phyloP scores from a whole-genome alignment of 176 grass and related monocot species.

The Musa schizocarpa region DNA sequence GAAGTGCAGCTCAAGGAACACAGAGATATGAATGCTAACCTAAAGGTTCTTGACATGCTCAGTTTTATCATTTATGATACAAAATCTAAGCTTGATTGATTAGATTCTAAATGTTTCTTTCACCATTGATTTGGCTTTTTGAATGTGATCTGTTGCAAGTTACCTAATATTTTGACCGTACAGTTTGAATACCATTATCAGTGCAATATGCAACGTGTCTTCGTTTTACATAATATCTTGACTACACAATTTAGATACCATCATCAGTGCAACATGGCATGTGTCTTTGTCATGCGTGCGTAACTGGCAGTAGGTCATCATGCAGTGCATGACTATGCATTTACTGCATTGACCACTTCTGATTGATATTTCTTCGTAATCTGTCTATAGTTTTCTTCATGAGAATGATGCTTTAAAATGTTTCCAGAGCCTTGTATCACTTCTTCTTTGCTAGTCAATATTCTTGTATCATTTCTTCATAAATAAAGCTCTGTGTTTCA shows the following conservation, averaged over 20 bases:
- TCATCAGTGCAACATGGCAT: too few relatives aligned
- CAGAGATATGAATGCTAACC: constrained; percentile 29
- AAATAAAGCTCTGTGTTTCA: neutral
- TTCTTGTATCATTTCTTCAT: neutral
- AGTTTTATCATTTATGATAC: neutral
- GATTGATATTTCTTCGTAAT: too few relatives aligned
- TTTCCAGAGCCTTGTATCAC: too few relatives aligned
- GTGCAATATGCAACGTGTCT: neutral
- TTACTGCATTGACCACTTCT: too few relatives aligned
- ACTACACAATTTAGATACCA: too few relatives aligned
- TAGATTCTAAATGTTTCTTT: neutral
- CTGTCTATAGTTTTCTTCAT: too few relatives aligned
- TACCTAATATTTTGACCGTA: neutral
- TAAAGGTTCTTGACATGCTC: constrained; percentile 36
- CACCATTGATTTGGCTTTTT: neutral
- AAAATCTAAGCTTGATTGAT: neutral
- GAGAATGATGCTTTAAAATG: too few relatives aligned
- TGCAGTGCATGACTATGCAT: too few relatives aligned
- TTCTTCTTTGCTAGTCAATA: neutral
- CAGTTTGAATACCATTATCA: neutral
- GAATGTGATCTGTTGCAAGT: neutral
- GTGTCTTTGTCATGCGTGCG: too few relatives aligned
- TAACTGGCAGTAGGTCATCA: too few relatives aligned
- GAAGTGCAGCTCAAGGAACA: constrained; percentile 66
- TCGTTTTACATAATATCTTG: too few relatives aligned